Conservation (phyloP, 371 early-diverging fungal genomes). For the Mortierella sp. region DNA sequence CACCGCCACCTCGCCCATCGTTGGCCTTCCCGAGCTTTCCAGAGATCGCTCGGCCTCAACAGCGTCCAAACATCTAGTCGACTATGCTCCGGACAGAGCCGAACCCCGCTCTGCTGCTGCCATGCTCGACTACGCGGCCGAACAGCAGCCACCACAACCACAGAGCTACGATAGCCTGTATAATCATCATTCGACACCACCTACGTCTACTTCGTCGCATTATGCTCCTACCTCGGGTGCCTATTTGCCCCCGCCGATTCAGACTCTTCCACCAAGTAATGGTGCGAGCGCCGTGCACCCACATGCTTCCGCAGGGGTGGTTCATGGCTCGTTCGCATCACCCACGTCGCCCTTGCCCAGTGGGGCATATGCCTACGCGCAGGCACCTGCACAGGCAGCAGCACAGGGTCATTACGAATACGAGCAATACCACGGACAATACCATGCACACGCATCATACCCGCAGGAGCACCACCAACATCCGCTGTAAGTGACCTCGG, state of each 20-base stretch:
- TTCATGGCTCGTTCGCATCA: slow-evolving; percentile 29
- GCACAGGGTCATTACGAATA: slow-evolving; percentile 33
- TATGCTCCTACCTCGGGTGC: slow-evolving; percentile 18
- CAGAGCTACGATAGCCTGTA: slow-evolving; percentile 18
- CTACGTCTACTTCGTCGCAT: slow-evolving; percentile 16
- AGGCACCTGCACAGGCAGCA: slow-evolving; percentile 21
- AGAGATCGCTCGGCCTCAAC: slow-evolving; percentile 28
- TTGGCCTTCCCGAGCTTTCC: slow-evolving; percentile 19
- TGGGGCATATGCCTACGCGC: slow-evolving; percentile 11
- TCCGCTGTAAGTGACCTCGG: slow-evolving; percentile 39
- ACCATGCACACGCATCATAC: slow-evolving; percentile 45
- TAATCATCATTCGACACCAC: slow-evolving; percentile 18
- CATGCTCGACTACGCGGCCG: slow-evolving; percentile 18
- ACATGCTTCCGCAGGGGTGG: slow-evolving; percentile 13
- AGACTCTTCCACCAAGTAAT: slow-evolving; percentile 21
- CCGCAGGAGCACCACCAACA: slow-evolving; percentile 44
- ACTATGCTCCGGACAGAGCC: slow-evolving; percentile 19
- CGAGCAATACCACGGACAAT: slow-evolving; percentile 22
- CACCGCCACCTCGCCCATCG: slow-evolving; percentile 29
- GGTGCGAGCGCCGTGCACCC: slow-evolving; percentile 21
- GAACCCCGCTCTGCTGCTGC: slow-evolving; percentile 28
- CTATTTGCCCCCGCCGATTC: slow-evolving; percentile 40
- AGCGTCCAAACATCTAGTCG: slow-evolving; percentile 29
- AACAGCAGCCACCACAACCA: slow-evolving; percentile 6
- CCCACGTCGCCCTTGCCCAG: slow-evolving; percentile 34